Evolutionary conservation across 2,329 filamentous ascomycete genomes (phyloP), one percentile per base, ranked within the genome.

Genomic region (Sporothrix globosa): DNA sequence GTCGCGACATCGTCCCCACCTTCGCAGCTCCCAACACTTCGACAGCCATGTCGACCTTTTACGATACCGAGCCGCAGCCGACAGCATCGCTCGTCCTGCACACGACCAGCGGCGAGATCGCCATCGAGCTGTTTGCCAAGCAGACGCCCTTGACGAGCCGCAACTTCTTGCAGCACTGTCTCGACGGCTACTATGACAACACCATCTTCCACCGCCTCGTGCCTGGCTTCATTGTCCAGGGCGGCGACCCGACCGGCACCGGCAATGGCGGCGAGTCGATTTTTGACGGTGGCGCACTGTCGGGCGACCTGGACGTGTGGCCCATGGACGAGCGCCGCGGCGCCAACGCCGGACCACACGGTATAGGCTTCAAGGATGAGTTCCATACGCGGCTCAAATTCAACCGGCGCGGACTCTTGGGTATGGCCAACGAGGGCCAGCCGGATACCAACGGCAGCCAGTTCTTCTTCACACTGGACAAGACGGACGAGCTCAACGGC

Each of bases 151-250:
- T 97, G 73, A 91, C 96, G 34, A 93, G 91, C 78, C 93, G 95
- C 75, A 98, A 97, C 83, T 99, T 99, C 81, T 86, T 99, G 50
- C 96, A 99, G 80, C 91, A 94, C 77, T 96, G 92, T 78, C 87
- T 97, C 75, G 94, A 99, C 78, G 93, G 93, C 75, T 98, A 98
- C 83, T 99, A 98, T 83, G 90, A 93, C 76, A 90, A 91, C 77
- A 97, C 94, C 0, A 90, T 96, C 73, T 99, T 99, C 82, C 96
- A 99, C 82, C 92, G 96, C 30, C 85, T 98, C 6, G 90, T 97
- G 0, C 92, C 94, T 0, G 92, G 91, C 67, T 99, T 99, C 80
- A 92, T 99, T 73, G 83, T 98, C 13, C 96, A 99, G 78, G 96
- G 95, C 41, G 96, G 96, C 70, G 96, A 99, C 76, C 95, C 96